Percentiles rank a stretch among this genome's conserved stretches.
These are phyloP conservation scores for Phytophthora nicotianae DNA, from an alignment of 352 stramenopile genomes.

Conservation along the genomic window DNA sequence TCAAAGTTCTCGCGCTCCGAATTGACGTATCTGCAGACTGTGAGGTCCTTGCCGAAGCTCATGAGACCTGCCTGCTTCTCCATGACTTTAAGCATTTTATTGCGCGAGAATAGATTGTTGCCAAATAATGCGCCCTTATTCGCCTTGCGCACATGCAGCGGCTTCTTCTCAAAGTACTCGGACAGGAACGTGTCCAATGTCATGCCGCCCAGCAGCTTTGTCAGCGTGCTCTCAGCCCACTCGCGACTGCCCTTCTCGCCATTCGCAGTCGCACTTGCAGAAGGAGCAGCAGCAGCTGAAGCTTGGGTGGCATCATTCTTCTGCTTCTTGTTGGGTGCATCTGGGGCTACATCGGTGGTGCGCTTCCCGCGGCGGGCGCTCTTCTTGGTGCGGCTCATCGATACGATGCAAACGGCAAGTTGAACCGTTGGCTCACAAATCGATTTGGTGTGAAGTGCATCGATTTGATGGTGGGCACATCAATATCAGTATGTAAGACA, in stretches of 20 bases:
- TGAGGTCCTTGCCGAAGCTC: conserved; percentile 70
- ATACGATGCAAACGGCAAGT: conserved; percentile 5
- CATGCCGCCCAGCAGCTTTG: conserved; percentile 70
- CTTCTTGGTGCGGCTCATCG: conserved; percentile 62
- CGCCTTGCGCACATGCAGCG: conserved; percentile 63
- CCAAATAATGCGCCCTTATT: conserved; percentile 63
- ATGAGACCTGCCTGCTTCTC: conserved; percentile 52
- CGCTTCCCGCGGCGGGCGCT: conserved; percentile 46
- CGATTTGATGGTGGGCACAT: conserved; percentile 6
- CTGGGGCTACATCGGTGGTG: conserved; percentile 29
- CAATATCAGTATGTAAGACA: neutral
- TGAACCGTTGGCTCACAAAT: conserved; percentile 1
- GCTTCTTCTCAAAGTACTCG: conserved; percentile 89
- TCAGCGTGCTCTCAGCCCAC: conserved; percentile 41
- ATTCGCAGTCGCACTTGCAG: conserved; percentile 8
- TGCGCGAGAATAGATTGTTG: conserved; percentile 67
- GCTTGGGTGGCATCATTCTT: conserved; percentile 21
- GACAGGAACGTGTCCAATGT: conserved; percentile 59
- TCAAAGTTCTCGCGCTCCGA: conserved; percentile 73
- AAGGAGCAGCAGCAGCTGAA: neutral
- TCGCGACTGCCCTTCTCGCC: conserved; percentile 22
- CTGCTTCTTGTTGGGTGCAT: conserved; percentile 50
- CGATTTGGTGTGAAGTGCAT: conserved; percentile 9
- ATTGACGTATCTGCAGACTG: conserved; percentile 77
- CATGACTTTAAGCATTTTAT: conserved; percentile 68